Percentiles rank a stretch among this genome's conserved stretches.
Evolutionary conservation across 1,284 basidiomycete species (phyloP).

Genomic region (Cutaneotrichosporon cavernicola): DNA sequence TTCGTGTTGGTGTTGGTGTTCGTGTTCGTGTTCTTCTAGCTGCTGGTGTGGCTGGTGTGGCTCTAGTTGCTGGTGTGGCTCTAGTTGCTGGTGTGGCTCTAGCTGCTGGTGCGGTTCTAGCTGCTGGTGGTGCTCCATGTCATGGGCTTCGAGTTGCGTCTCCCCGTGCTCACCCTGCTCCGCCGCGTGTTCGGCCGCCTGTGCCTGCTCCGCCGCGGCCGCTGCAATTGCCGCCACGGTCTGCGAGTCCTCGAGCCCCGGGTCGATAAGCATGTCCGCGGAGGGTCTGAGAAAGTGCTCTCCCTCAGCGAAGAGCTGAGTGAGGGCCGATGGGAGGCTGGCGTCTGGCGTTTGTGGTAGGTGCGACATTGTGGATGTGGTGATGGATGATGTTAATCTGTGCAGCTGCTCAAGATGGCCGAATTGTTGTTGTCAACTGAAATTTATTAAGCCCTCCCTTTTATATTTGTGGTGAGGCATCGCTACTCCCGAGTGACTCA

Average conservation of each 20-base stretch:
- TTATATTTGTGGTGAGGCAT: not conserved
- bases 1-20: too few relatives aligned
- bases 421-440: not conserved
- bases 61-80: not conserved
- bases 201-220: not conserved
- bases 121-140: not conserved
- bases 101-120: not conserved
- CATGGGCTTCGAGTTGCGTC: not conserved
- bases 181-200: not conserved
- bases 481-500: too few relatives aligned
- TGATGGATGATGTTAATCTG: not conserved
- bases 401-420: not conserved
- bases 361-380: conserved; percentile 19
- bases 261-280: conserved; percentile 20
- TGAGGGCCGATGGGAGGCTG: conserved; percentile 19
- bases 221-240: conserved; percentile 8
- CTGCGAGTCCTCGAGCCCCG: conserved; percentile 5
- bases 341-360: conserved; percentile 15
- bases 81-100: not conserved
- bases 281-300: conserved; percentile 22
- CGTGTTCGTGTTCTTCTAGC: too few relatives aligned
- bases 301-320: conserved; percentile 19
- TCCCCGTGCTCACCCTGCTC: not conserved
- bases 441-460: not conserved
- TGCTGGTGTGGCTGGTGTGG: not conserved